A percentile compares a stretch with the other conserved stretches of the same genome.
phyloP scores from a whole-genome alignment of 495 filamentous ascomycete species.

The Xylaria castorea region DNA sequence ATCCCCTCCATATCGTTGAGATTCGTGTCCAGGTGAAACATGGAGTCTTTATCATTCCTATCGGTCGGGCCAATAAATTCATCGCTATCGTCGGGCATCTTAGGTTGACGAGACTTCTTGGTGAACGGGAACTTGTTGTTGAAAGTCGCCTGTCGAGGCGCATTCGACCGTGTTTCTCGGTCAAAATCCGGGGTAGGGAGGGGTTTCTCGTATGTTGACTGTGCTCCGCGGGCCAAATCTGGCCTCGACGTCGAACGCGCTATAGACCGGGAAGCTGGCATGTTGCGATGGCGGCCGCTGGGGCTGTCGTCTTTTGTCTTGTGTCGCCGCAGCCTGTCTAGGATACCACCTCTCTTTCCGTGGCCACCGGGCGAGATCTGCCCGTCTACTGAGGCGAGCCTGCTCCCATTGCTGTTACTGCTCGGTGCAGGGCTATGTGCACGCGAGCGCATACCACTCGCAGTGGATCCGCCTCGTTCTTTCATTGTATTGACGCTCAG shows the following conservation, averaged over 20 bases:
- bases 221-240: slow-evolving; percentile 57
- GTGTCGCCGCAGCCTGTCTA: slow-evolving; percentile 68
- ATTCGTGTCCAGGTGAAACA: slow-evolving; percentile 82
- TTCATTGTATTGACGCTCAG: slow-evolving; percentile 54
- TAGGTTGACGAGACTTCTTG: slow-evolving; percentile 51
- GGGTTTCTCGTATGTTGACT: slow-evolving; percentile 52
- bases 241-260: slow-evolving; percentile 53
- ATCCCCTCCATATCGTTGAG: slow-evolving; percentile 86
- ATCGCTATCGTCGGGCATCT: slow-evolving; percentile 51
- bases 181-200: slow-evolving; percentile 43
- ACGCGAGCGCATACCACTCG: slow-evolving; percentile 55
- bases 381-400: slow-evolving; percentile 54
- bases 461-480: slow-evolving; percentile 53
- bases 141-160: slow-evolving; percentile 62
- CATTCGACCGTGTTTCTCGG: slow-evolving; percentile 38
- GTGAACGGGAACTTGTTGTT: slow-evolving; percentile 61
- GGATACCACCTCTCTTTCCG: slow-evolving; percentile 68
- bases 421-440: slow-evolving; percentile 81
- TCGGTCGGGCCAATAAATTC: slow-evolving; percentile 55
- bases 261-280: slow-evolving; percentile 61
- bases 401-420: slow-evolving; percentile 61
- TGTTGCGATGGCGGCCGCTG: slow-evolving; percentile 54
- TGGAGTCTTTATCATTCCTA: slow-evolving; percentile 49
- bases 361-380: slow-evolving; percentile 67
- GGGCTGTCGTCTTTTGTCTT: slow-evolving; percentile 66